Evolutionary conservation across 768 basidiomycete species (phyloP), one percentile per base, ranked within the genome.

Genomic region (Termitomyces sp.): DNA sequence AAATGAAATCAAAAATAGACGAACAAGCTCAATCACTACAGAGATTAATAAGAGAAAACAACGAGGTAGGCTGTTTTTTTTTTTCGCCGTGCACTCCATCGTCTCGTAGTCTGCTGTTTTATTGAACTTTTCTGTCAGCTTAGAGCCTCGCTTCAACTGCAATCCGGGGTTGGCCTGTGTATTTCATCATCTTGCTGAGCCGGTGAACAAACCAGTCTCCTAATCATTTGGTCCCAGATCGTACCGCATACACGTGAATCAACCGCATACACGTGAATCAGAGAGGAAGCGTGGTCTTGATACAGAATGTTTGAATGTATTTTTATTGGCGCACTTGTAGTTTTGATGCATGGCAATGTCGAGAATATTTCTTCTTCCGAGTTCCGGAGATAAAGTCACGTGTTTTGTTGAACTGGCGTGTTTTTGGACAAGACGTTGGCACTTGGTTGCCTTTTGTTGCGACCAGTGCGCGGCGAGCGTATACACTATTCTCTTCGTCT

Each of bases 1-100:
- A 74, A 55, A 74, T 82, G 76, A 79, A 76, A 63, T 59, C 64
- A 57, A 74, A 79, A 62, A 76, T 82, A 59, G 75, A 81, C 47
- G 68, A 75, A 62, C 81, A 82, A 63, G 72, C 74, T 7, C 64
- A 69, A 44, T 72, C 74, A 16, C 70, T 82, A 9, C 70, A 77
- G 45, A 54, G 63, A 50, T 58, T 82, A 29, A 64, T 68, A 13
- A 75, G 74, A 58, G 80, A 83, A 59, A 82, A 82, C 56, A 66
- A 68, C 42, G 73, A 76, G 73, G 81, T 78, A 58, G n/a, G n/a
- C n/a, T 40, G 31, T 32, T 11, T 29, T 51, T 20, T 1, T 50
- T 16, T 39, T 44, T 25, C n/a, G 25, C 23, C 11, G 22, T 23
- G 9, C 35, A 11, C 16, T 25, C 23, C 15, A 25, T 25, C 5